Percentiles rank a stretch among this genome's conserved stretches.
phyloP scores from a whole-genome alignment of 1,284 basidiomycete species.

The Retiboletus flavoniger region DNA sequence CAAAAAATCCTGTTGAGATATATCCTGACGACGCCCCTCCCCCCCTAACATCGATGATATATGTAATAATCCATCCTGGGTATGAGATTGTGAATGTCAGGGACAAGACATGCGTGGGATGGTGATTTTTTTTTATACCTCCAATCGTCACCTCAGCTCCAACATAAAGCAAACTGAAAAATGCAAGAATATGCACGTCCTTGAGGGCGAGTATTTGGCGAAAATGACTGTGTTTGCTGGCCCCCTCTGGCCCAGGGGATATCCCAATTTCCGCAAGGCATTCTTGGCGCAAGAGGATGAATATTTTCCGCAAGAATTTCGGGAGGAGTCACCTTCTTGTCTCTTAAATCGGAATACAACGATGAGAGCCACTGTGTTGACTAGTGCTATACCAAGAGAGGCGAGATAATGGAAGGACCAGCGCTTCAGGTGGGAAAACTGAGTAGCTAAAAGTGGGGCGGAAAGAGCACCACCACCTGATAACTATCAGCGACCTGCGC shows the following conservation, averaged over 20 bases:
- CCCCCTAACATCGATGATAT: conserved; percentile 41
- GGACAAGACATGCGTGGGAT: neutral
- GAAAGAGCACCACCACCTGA: conserved; percentile 56
- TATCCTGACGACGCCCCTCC: conserved; percentile 49
- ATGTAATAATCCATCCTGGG: conserved; percentile 50
- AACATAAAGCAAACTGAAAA: conserved; percentile 55
- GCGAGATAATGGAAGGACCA: conserved; percentile 67
- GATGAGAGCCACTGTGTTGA: conserved; percentile 44
- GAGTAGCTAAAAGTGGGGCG: conserved; percentile 61
- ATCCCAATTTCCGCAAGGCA: conserved; percentile 35
- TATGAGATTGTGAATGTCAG: neutral
- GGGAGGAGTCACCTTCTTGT: conserved; percentile 45
- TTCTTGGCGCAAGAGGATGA: conserved; percentile 13
- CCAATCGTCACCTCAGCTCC: conserved; percentile 57
- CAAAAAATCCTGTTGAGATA: conserved; percentile 49
- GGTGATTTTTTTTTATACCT: conserved; percentile 28
- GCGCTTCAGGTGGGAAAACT: conserved; percentile 47
- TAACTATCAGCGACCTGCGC: neutral
- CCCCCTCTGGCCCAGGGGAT: conserved; percentile 22
- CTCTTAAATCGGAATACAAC: conserved; percentile 52
- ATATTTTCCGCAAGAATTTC: neutral
- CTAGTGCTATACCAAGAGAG: conserved; percentile 55
- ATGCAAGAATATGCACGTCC: conserved; percentile 50
- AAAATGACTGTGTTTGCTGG: conserved; percentile 40
- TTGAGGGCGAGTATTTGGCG: conserved; percentile 47